Evolutionary conservation across 2,329 filamentous ascomycete genomes (phyloP).

Genomic region (Cercospora sp.): DNA sequence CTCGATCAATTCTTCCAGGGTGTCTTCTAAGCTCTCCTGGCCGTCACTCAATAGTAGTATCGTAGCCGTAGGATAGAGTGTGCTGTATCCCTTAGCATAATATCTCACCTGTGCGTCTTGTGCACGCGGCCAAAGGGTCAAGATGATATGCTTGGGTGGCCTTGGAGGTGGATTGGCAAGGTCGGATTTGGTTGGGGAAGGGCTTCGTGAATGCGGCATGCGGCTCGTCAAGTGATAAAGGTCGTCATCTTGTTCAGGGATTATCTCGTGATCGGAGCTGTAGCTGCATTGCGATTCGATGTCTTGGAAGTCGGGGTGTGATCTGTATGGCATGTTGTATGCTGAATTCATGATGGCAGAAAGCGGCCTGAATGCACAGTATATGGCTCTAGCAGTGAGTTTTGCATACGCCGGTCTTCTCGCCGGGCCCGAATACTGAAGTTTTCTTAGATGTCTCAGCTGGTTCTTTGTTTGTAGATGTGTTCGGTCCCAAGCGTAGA

Average conservation of each 20-base stretch:
- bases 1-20: constrained; percentile 21
- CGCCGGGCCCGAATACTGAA: neutral
- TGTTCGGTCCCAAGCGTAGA: neutral
- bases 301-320: neutral
- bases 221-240: neutral
- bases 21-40: constrained; percentile 17
- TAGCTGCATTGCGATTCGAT: constrained; percentile 8
- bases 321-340: neutral
- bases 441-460: neutral
- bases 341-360: neutral
- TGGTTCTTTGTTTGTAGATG: neutral
- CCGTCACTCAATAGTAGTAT: constrained; percentile 29
- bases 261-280: neutral
- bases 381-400: neutral
- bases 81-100: constrained; percentile 32
- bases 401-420: neutral
- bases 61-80: constrained; percentile 32
- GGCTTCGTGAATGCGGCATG: neutral
- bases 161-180: neutral
- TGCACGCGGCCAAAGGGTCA: constrained; percentile 35
- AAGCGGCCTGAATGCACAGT: neutral
- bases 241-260: neutral
- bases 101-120: constrained; percentile 31
- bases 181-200: constrained; percentile 1
- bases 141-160: constrained; percentile 31